phyloP scores from a whole-genome alignment of 2,329 filamentous ascomycete species.

The Claviceps pusilla region DNA sequence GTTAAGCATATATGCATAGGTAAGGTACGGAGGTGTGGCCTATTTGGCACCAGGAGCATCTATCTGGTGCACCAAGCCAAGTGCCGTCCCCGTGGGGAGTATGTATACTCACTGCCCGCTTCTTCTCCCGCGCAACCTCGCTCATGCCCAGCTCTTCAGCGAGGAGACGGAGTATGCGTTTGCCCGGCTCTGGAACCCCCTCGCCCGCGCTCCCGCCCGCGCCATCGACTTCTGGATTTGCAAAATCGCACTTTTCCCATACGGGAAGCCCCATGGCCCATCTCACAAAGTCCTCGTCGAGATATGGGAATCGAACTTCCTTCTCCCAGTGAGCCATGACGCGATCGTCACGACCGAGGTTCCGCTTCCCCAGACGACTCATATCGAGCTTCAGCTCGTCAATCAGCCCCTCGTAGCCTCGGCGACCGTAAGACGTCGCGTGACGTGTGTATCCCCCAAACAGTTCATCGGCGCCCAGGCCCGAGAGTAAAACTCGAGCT shows the following conservation, averaged over 20 bases:
- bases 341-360: conserved; percentile 84
- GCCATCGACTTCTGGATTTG: conserved; percentile 23
- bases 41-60: no score
- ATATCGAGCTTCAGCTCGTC: conserved; percentile 80
- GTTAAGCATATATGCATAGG: no score
- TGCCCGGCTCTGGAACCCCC: conserved; percentile 49
- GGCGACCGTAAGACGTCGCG: conserved; percentile 54
- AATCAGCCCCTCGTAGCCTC: conserved; percentile 55
- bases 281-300: conserved; percentile 74
- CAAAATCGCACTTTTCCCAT: conserved; percentile 81
- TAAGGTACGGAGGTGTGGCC: no score
- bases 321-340: conserved; percentile 79
- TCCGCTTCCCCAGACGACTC: conserved; percentile 74
- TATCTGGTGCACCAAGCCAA: not conserved
- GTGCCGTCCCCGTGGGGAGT: not conserved
- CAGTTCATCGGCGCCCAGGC: conserved; percentile 86
- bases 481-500: conserved; percentile 76
- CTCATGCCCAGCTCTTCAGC: conserved; percentile 60
- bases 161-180: conserved; percentile 64
- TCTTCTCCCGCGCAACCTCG: conserved; percentile 69
- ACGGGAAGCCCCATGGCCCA: conserved; percentile 64
- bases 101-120: conserved; percentile 23
- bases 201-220: not conserved
- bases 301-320: conserved; percentile 78
- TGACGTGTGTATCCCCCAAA: conserved; percentile 90